Base-by-base conservation (phyloP, 192 early-diverging fungal genomes). In the Coemansia sp. region DNA sequence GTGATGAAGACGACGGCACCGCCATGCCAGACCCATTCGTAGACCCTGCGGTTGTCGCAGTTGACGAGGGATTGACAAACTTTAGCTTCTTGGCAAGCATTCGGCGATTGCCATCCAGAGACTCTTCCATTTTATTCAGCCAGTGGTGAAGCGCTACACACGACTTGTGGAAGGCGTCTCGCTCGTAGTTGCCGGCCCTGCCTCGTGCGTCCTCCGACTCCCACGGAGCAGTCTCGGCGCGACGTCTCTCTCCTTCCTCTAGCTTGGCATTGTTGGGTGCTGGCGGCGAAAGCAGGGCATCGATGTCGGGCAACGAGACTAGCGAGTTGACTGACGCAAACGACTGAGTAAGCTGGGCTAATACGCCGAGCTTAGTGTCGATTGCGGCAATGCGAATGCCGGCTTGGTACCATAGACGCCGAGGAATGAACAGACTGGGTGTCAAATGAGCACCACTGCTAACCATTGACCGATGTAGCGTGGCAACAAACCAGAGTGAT, bases 371-470 rank as follows among this genome's bases (percentile, higher is more conserved):
- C 77, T 86, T 86, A 3, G 73, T 62, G 27, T 86, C 85, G 50
- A 86, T 76, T 20, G 85, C 85, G n/a, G 70, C 60, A 33, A 86
- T 73, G 20, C 85, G 85, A 46, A 82, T 82, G 9, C 81, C 85
- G 2, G 72, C 55, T 63, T 86, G 85, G 74, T 63, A 86, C 85
- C 85, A 86, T 44, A 86, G 47, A 15, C 85, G 80, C 33, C 80
- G 77, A 2, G 85, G 81, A 24, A 86, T 76, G 60, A 65, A 86
- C 64, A 86, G 67, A 29, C 73, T 79, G 12, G 76, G 53, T 2
- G 85, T 86, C 62, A 86, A 38, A 33, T 82, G 69, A 7, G 80
- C 85, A 3, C 85, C 85, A 53, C 65, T 53, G 36, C 63, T 74
- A 20, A 80, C 77, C 77, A 82, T 86, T 13, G 83, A 85, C 33